Conservation (phyloP, 345 rosid species). For the Brassica rapa region DNA sequence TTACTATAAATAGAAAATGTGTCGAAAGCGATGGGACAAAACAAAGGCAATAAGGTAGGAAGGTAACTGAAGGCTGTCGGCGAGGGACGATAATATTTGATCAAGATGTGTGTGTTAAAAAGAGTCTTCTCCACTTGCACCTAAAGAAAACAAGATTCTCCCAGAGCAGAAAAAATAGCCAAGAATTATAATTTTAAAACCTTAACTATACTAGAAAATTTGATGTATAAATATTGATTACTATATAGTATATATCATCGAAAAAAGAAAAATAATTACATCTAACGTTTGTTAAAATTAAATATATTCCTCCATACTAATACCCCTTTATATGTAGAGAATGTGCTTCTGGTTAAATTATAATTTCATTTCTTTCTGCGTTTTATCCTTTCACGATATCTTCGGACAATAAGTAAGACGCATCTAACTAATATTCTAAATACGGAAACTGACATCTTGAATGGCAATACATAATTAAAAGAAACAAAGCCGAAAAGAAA, state of each 20-base stretch:
- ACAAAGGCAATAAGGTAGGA: constrained; percentile 37
- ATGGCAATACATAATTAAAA: constrained; percentile 37
- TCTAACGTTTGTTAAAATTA: not conserved
- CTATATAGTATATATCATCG: not conserved
- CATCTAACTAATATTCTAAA: constrained; percentile 37
- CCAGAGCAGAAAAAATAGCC: not conserved
- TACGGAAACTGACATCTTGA: constrained; percentile 42
- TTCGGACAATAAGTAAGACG: constrained; percentile 30
- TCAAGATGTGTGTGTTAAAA: constrained; percentile 11
- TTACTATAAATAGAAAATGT: constrained; percentile 30
- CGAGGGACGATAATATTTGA: constrained; percentile 34
- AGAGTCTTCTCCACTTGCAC: constrained; percentile 24
- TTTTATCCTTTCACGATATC: not conserved
- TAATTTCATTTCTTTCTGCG: not conserved
- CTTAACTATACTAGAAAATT: not conserved
- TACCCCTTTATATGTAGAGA: not conserved
- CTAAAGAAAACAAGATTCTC: constrained; percentile 13
- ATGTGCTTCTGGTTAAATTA: not conserved
- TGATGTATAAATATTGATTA: not conserved
- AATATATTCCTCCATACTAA: not conserved
- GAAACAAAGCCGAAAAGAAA: constrained; percentile 36
- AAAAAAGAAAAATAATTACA: not conserved
- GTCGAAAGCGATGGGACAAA: constrained; percentile 41
- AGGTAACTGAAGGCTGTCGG: constrained; percentile 32
- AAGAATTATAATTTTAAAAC: not conserved